Evolutionary conservation across 305 asterid genomes (phyloP), one percentile per base, ranked within the genome.

Genomic region (Fraxinus xanthoxyloides): DNA sequence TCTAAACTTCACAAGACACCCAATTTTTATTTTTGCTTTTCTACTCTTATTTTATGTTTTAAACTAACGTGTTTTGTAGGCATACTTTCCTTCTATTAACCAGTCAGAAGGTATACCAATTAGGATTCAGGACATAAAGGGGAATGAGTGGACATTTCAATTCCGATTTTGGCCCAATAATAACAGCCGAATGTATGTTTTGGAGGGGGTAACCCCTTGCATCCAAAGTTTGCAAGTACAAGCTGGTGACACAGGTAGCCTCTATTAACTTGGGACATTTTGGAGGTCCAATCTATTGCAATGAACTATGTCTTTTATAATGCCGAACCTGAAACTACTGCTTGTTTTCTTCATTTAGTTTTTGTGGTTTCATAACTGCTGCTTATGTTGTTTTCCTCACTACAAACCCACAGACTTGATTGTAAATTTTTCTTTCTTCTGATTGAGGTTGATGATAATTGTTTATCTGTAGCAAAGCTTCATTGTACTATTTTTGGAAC

Each of bases 171-270:
- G 99, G 99, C 98, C 99, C 40, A 97, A 97, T 81, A 97, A 97
- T 83, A 97, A 97, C 91, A 97, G 98, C 89, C 88, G 98, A 79
- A 97, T 97, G 99, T 97, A 97, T 79, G 99, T 97, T 61, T 86
- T 97, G 88, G 99, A 97, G 89, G 99, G 99, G 28, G 98, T 97
- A 65, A 95, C 98, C 72, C 98, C 98, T 77, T 97, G 99, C 93
- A 97, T 97, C 85, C 99, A 95, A 81, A 93, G 91, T 88, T 90
- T 97, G 98, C 98, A 92, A 82, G 85, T 97, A 84, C 95, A 95
- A 89, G 99, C 98, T 76, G 98, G 99, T 48, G 99, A 96, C 87
- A 93, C 98, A 77, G 99, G 99, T 96, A 87, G 80, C 43, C 56
- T 31, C 72, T 15, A 4, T 17, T 51, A 51, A 51, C 61, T 17